Percentiles rank a stretch among this genome's conserved stretches.
phyloP scores from a whole-genome alignment of 2,329 filamentous ascomycete genomes.

The Tolypocladium paradoxum region DNA sequence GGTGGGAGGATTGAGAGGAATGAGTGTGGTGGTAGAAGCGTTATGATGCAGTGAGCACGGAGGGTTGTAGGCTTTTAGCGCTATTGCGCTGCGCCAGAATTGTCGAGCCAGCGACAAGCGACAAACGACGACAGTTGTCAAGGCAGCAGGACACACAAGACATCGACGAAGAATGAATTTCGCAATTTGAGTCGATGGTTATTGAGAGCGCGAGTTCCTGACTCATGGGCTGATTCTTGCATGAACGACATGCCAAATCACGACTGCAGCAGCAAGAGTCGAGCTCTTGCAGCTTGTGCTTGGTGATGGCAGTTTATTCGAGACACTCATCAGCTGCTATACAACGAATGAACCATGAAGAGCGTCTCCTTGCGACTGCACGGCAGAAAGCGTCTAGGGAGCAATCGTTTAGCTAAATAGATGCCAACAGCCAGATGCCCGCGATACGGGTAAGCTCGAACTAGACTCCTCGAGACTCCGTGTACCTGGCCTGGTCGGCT shows the following conservation, averaged over 20 bases:
- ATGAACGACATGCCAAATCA: not conserved
- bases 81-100: not conserved
- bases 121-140: not conserved
- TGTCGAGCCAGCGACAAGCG: not conserved
- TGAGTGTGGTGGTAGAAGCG: no score
- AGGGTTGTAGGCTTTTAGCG: not conserved
- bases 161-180: not conserved
- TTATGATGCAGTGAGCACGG: not conserved
- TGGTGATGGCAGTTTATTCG: no score
- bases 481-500: no score
- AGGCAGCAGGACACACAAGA: not conserved
- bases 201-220: no score
- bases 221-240: not conserved
- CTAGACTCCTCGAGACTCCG: no score
- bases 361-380: no score
- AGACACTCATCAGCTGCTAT: no score
- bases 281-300: not conserved
- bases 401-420: no score
- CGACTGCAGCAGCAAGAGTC: not conserved
- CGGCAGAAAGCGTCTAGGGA: no score
- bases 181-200: not conserved
- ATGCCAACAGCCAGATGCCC: no score
- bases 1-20: not conserved
- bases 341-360: no score
- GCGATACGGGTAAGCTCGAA: no score